Evolutionary conservation across 257 asterid species (phyloP), one percentile per base, ranked within the genome.

Genomic region (Nicotiana benthamiana): DNA sequence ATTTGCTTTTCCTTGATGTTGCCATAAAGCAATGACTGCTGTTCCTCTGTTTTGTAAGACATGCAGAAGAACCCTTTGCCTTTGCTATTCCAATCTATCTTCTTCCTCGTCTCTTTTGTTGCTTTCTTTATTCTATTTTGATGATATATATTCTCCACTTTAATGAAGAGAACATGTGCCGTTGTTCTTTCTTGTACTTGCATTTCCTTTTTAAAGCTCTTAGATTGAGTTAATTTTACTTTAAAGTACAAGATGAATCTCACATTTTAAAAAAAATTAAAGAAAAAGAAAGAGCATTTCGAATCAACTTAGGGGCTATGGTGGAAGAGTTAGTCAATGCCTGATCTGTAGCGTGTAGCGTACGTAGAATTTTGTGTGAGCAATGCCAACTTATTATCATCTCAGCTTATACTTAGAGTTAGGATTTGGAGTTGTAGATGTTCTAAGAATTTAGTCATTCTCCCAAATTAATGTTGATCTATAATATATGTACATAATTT

Each of bases 111-210:
- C 77, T 72, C 77, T 26, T 61, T 8, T 24, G 43, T 74, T 74
- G 78, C 61, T 74, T 74, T 74, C 79, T 74, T 72, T 74, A 24
- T 15, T 60, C 51, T 74, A 74, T 74, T 74, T 74, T 74, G 62
- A 74, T 48, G 79, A 74, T 74, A 48, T 74, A 83, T 80, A 86
- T 86, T 82, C 87, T 79, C 82, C 86, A 78, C 84, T 83, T 83
- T 81, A 75, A 60, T 62, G 56, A 79, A 74, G 20, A 79, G 74
- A 86, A 84, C 86, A 67, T 76, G 82, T 53, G 67, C 64, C 79
- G 20, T 76, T 83, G 85, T 87, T 87, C 92, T 78, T 86, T 80
- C 79, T 70, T 85, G 89, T 83, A 86, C 93, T 86, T 84, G 83
- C 22, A 83, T 82, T 83, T 48, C 78, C 83, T 65, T 81, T 85